These are phyloP conservation scores for Aspergillus persii DNA, from an alignment of 2,329 filamentous ascomycete genomes.

Conservation along the genomic window DNA sequence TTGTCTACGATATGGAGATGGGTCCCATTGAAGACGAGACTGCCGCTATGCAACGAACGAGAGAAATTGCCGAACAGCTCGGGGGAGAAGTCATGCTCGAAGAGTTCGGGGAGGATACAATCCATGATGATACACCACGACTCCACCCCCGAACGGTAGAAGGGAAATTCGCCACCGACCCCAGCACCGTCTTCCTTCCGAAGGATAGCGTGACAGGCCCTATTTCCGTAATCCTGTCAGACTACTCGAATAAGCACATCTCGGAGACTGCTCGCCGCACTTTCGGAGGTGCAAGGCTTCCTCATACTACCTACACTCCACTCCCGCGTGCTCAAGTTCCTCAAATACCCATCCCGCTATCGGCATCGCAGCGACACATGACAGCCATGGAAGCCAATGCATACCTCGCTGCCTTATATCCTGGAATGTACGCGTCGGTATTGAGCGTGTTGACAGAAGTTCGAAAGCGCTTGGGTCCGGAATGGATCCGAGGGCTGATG, in stretches of 20 bases:
- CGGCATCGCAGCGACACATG: conserved; percentile 57
- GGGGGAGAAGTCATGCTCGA: conserved; percentile 44
- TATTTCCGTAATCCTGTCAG: conserved; percentile 64
- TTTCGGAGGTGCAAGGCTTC: conserved; percentile 75
- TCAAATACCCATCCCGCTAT: conserved; percentile 58
- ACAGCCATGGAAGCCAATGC: conserved; percentile 60
- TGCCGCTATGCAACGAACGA: conserved; percentile 32
- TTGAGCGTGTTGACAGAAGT: conserved; percentile 59
- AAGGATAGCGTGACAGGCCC: conserved; percentile 67
- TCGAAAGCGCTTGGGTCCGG: conserved; percentile 57
- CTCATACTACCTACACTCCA: conserved; percentile 72
- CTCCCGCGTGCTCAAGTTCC: conserved; percentile 47
- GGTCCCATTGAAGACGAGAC: conserved; percentile 27
- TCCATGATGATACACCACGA: conserved; percentile 48
- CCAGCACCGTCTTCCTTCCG: conserved; percentile 73
- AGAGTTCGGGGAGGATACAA: conserved; percentile 42
- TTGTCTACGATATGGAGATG: conserved; percentile 33
- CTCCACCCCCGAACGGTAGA: conserved; percentile 71
- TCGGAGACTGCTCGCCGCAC: conserved; percentile 66
- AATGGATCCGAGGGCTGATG: conserved; percentile 58
- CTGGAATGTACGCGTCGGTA: conserved; percentile 59
- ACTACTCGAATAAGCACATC: conserved; percentile 72
- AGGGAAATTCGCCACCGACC: conserved; percentile 71
- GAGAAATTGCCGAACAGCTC: conserved; percentile 40
- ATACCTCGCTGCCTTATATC: conserved; percentile 59